Evolutionary conservation across 768 basidiomycete species (phyloP).

Genomic region (Amanita rubescens): DNA sequence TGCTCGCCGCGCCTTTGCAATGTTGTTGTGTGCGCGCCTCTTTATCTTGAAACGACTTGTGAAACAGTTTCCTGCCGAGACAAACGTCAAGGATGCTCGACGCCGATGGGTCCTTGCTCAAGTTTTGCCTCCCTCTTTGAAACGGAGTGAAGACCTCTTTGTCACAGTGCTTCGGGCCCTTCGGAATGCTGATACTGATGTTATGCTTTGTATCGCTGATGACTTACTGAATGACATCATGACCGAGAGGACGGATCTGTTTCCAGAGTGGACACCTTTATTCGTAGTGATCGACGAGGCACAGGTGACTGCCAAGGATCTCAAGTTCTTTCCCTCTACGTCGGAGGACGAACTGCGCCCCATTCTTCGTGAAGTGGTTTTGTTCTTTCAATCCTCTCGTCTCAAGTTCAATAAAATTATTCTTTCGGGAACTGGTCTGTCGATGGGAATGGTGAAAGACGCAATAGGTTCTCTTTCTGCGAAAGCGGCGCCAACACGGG

Average conservation of each 20-base stretch:
- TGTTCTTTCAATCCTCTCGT: too few relatives aligned
- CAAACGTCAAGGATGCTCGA: conserved; percentile 2
- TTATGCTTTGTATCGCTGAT: neutral
- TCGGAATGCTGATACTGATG: neutral
- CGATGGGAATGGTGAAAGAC: too few relatives aligned
- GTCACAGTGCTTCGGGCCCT: neutral
- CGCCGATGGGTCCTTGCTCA: too few relatives aligned
- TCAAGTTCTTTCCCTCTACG: conserved; percentile 8
- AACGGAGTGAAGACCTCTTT: neutral
- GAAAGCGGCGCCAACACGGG: too few relatives aligned
- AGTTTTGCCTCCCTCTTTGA: conserved; percentile 8
- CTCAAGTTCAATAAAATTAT: too few relatives aligned
- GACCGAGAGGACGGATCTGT: conserved; percentile 5
- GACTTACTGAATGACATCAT: neutral
- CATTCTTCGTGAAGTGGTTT: too few relatives aligned
- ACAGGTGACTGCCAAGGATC: too few relatives aligned
- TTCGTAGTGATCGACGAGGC: conserved; percentile 8
- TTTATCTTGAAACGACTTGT: neutral
- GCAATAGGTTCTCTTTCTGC: too few relatives aligned
- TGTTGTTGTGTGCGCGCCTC: neutral
- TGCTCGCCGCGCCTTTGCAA: too few relatives aligned
- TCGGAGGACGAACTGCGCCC: neutral
- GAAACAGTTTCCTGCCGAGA: conserved; percentile 2
- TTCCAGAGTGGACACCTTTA: conserved; percentile 1
- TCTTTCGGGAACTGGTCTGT: too few relatives aligned